Evolutionary conservation across 305 asterid species (phyloP).

Genomic region (Lippia alba): DNA sequence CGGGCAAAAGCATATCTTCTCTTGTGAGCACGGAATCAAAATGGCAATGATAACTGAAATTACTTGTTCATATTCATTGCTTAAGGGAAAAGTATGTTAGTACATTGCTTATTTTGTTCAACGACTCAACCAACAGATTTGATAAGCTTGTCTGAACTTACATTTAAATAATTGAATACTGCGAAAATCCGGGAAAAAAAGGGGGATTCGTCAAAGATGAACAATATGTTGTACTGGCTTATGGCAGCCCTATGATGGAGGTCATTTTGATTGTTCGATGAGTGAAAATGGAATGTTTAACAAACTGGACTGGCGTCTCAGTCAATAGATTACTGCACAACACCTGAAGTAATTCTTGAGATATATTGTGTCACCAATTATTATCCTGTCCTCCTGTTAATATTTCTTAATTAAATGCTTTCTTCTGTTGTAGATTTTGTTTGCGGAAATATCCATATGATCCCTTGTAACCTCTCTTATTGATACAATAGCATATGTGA

Average conservation of each 20-base stretch:
- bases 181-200: slow-evolving; percentile 9
- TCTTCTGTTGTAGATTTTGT: not conserved
- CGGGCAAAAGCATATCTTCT: slow-evolving; percentile 17
- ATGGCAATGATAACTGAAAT: slow-evolving; percentile 15
- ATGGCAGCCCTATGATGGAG: not conserved
- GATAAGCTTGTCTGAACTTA: not conserved
- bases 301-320: not conserved
- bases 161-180: not conserved
- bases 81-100: no score
- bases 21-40: slow-evolving; percentile 15
- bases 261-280: slow-evolving; percentile 15
- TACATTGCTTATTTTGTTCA: not conserved
- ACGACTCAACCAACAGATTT: not conserved
- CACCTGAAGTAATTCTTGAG: slow-evolving; percentile 1
- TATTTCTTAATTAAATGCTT: slow-evolving; percentile 19
- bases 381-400: slow-evolving; percentile 1
- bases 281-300: slow-evolving; percentile 20
- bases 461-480: slow-evolving; percentile 5
- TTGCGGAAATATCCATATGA: not conserved
- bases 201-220: slow-evolving; percentile 9
- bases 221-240: not conserved
- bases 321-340: not conserved
- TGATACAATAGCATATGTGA: slow-evolving; percentile 12
- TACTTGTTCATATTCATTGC: no score
- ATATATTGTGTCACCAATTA: not conserved